Percentiles rank a stretch among this genome's conserved stretches.
Evolutionary conservation across 1,139 yeast species (phyloP).

Genomic region (Kodamaea sp.): DNA sequence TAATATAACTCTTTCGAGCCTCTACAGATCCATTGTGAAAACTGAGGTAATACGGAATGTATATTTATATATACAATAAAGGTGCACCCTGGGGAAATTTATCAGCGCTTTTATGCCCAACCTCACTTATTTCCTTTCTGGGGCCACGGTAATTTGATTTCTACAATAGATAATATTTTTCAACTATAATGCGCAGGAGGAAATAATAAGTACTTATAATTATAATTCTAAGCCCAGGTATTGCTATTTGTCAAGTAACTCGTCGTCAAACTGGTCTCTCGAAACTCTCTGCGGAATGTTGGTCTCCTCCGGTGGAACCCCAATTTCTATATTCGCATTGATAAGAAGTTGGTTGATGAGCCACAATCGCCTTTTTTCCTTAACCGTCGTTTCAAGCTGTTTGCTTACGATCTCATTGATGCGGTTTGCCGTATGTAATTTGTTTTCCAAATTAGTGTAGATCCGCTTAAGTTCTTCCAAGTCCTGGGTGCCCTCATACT

Average conservation of each 20-base stretch:
- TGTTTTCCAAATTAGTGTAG: slow-evolving; percentile 20
- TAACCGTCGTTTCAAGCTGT: slow-evolving; percentile 38
- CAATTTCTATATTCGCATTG: slow-evolving; percentile 48
- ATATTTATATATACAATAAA: too few relatives aligned
- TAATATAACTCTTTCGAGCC: not conserved
- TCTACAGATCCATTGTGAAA: not conserved
- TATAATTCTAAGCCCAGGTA: not conserved
- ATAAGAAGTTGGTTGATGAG: slow-evolving; percentile 57
- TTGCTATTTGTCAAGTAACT: slow-evolving; percentile 5
- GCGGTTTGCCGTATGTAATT: slow-evolving; percentile 46
- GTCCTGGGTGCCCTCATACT: slow-evolving; percentile 20
- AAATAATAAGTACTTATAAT: too few relatives aligned
- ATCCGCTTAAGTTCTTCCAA: slow-evolving; percentile 21
- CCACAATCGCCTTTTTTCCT: slow-evolving; percentile 51
- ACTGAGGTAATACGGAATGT: not conserved
- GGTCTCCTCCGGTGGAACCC: slow-evolving; percentile 31
- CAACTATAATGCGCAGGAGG: not conserved
- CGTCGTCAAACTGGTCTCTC: slow-evolving; percentile 36
- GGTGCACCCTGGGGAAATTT: too few relatives aligned
- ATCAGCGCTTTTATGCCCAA: too few relatives aligned
- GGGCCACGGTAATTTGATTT: too few relatives aligned
- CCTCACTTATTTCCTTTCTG: too few relatives aligned
- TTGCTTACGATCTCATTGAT: slow-evolving; percentile 47
- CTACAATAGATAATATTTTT: too few relatives aligned
- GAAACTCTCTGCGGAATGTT: slow-evolving; percentile 23